Evolutionary conservation across 331 rosid species (phyloP), one percentile per base, ranked within the genome.

Genomic region (Malus hybrid): DNA sequence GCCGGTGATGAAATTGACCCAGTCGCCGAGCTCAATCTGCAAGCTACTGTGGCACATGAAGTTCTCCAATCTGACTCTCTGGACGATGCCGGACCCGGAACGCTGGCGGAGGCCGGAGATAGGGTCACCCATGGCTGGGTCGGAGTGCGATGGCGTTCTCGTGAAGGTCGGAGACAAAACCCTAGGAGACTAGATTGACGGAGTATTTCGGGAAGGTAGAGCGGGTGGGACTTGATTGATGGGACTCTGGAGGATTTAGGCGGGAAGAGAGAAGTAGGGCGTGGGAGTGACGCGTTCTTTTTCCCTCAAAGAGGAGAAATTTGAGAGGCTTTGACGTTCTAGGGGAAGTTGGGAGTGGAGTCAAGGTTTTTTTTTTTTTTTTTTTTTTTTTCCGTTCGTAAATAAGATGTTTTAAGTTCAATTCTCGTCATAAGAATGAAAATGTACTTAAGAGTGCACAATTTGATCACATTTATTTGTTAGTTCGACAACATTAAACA

Each of bases 1-100:
- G 28, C 99, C 99, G 6, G 95, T 92, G 63, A 94, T 82, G 88
- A 94, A 88, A 74, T 92, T 94, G 30, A 92, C 87, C 82, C 84
- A 82, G 16, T 83, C 92, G 44, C 90, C 97, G 24, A 92, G 84
- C 81, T 89, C 90, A 57, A 88, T 94, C 70, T 88, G 84, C 79
- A 84, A 84, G 73, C 82, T 88, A 29, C 88, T 82, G 65, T 94
- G 99, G 82, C 99, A 94, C 99, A 94, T 92, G 82, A 94, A 94
- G 66, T 92, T 92, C 87, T 92, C 97, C 77, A 94, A 60, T 10
- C 90, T 90, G 77, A 94, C 82, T 29, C 71, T 83, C 81, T 75
- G 88, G 78, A 94, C 77, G 79, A 86, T 83, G 12, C 97, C 99
- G 0, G 93, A 95, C 28, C 74, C 79, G 24, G 85, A 71, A 11